Evolutionary conservation across 306 rosid species (phyloP).

Genomic region (Sphenostylis stenocarpa): DNA sequence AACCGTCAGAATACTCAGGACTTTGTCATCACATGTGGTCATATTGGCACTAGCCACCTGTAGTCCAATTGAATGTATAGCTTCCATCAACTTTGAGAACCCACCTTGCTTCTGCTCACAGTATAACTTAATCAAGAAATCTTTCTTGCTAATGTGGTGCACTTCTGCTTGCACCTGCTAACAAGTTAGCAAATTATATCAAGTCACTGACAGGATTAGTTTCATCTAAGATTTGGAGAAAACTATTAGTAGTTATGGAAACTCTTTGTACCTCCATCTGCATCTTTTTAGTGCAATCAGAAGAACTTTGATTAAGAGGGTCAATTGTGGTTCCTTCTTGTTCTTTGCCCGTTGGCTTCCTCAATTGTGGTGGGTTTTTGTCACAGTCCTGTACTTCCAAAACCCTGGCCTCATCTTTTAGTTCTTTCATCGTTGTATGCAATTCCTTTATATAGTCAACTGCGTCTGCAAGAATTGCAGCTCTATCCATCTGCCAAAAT

Average conservation of each 20-base stretch:
- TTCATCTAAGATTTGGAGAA: background rate
- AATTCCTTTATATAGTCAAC: slow-evolving; percentile 66
- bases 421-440: slow-evolving; percentile 45
- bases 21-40: slow-evolving; percentile 52
- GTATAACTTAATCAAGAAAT: slow-evolving; percentile 51
- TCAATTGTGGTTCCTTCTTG: slow-evolving; percentile 25
- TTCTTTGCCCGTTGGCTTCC: slow-evolving; percentile 18
- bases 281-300: slow-evolving; percentile 28
- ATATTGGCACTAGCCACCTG: slow-evolving; percentile 59
- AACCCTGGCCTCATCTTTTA: slow-evolving; percentile 49
- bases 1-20: slow-evolving; percentile 52
- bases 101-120: slow-evolving; percentile 53
- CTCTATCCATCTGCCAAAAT: slow-evolving; percentile 68
- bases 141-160: slow-evolving; percentile 49
- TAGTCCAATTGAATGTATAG: slow-evolving; percentile 63
- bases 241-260: background rate
- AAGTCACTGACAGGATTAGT: background rate
- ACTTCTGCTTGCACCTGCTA: slow-evolving; percentile 65
- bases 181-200: slow-evolving; percentile 21
- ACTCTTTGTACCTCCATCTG: slow-evolving; percentile 45
- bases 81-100: slow-evolving; percentile 65
- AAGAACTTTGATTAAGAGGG: slow-evolving; percentile 31
- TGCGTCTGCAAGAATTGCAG: slow-evolving; percentile 69
- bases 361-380: slow-evolving; percentile 31
- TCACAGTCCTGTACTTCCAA: slow-evolving; percentile 50